These are phyloP conservation scores for Populus tomentosa DNA, from an alignment of 441 rosid genomes.

Conservation along the genomic window DNA sequence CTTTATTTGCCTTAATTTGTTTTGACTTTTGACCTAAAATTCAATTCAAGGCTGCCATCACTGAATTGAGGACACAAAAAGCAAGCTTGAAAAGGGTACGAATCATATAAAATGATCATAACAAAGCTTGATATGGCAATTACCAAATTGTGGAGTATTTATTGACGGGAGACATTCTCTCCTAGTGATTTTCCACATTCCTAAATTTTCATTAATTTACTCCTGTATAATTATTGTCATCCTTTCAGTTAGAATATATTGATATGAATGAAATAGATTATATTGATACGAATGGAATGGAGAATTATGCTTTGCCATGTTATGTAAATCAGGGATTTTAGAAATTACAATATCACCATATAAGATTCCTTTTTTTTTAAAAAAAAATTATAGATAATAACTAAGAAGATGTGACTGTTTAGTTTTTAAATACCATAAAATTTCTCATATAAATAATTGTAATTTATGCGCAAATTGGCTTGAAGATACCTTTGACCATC, in stretches of 20 bases:
- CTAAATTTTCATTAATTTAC: background rate
- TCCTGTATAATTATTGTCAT: background rate
- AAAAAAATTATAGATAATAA: too few species aligned
- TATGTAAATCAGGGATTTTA: too few species aligned
- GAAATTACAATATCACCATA: background rate
- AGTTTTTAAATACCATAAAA: too few species aligned
- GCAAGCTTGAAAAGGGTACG: background rate
- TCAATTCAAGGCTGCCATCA: background rate
- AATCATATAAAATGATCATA: background rate
- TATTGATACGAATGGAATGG: background rate
- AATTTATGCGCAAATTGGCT: too few species aligned
- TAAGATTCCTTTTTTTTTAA: background rate
- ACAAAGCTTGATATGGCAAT: background rate
- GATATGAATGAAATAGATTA: background rate
- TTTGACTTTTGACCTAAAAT: background rate
- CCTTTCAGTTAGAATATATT: too few species aligned
- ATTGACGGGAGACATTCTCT: background rate
- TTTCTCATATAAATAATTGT: background rate
- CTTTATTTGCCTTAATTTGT: background rate
- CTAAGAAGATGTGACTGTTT: too few species aligned
- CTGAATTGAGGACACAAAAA: background rate
- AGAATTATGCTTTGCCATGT: too few species aligned
- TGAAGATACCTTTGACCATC: background rate
- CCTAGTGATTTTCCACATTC: background rate
- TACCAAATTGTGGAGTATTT: background rate